Percentiles rank a stretch among this genome's conserved stretches.
Evolutionary conservation across 495 filamentous ascomycete species (phyloP).

Genomic region (Tuber aestivum): DNA sequence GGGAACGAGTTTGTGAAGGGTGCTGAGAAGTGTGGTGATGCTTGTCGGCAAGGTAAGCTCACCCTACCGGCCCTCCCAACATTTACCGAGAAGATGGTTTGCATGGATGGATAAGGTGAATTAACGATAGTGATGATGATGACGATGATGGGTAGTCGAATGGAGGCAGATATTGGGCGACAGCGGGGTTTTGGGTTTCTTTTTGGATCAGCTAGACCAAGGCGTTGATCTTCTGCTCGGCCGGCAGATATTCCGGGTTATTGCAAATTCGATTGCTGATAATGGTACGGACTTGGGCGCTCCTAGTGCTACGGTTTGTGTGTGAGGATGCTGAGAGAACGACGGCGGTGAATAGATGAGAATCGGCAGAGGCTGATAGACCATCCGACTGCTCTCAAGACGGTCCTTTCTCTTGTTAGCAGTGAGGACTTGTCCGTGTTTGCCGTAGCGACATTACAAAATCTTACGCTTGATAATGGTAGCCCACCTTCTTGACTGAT

Average conservation of each 20-base stretch:
- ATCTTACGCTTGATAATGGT: constrained; percentile 72
- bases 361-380: constrained; percentile 63
- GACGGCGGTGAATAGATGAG: constrained; percentile 51
- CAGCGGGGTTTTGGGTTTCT: constrained; percentile 62
- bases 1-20: constrained; percentile 45
- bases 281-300: constrained; percentile 51
- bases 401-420: constrained; percentile 52
- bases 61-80: constrained; percentile 7
- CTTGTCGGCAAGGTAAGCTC: constrained; percentile 60
- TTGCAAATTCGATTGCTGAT: constrained; percentile 79
- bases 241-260: constrained; percentile 54
- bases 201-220: constrained; percentile 51
- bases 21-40: constrained; percentile 60
- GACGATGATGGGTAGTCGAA: constrained; percentile 51
- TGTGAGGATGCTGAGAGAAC: constrained; percentile 1
- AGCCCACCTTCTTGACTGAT: constrained; percentile 29
- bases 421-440: constrained; percentile 52
- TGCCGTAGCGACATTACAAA: constrained; percentile 63
- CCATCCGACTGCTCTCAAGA: constrained; percentile 51
- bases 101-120: not conserved
- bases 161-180: constrained; percentile 63
- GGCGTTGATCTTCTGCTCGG: constrained; percentile 44
- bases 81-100: constrained; percentile 22
- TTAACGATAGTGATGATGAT: constrained; percentile 17
- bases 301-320: not conserved